Evolutionary conservation across 1,139 yeast genomes (phyloP).

Genomic region (Protomyces pachydermus): DNA sequence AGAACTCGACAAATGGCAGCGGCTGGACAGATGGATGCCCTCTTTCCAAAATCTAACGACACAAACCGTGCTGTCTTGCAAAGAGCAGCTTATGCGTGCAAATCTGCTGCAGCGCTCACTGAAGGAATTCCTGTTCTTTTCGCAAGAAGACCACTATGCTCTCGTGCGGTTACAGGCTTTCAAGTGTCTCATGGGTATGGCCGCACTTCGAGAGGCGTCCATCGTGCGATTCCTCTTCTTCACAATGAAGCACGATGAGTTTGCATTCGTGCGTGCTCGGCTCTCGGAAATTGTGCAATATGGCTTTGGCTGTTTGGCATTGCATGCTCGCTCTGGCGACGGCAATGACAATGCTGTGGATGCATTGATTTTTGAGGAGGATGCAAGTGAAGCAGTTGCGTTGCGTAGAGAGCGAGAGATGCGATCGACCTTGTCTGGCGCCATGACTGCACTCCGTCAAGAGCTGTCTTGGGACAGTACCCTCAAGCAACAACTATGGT

Average conservation of each 20-base stretch:
- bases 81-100: constrained; percentile 52
- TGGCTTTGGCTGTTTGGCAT: constrained; percentile 64
- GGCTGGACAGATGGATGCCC: constrained; percentile 84
- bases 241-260: constrained; percentile 53
- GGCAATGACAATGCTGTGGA: constrained; percentile 32
- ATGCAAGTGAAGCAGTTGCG: constrained; percentile 40
- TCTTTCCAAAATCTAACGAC: constrained; percentile 61
- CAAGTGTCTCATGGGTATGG: constrained; percentile 62
- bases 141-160: constrained; percentile 48
- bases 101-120: constrained; percentile 55
- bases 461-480: constrained; percentile 64
- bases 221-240: constrained; percentile 61
- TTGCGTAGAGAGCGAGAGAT: constrained; percentile 43
- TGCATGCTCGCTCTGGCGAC: constrained; percentile 47
- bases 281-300: constrained; percentile 49
- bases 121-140: constrained; percentile 49
- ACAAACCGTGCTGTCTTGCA: constrained; percentile 47
- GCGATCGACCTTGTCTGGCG: constrained; percentile 54
- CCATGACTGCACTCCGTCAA: constrained; percentile 61
- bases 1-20: constrained; percentile 67
- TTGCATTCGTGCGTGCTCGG: constrained; percentile 50
- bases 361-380: constrained; percentile 46
- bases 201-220: constrained; percentile 65
- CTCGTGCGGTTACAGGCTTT: constrained; percentile 67
- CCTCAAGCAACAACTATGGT: constrained; percentile 61